These are phyloP conservation scores for Phytophthora brassicae DNA, from an alignment of 352 stramenopile species.

Conservation along the genomic window DNA sequence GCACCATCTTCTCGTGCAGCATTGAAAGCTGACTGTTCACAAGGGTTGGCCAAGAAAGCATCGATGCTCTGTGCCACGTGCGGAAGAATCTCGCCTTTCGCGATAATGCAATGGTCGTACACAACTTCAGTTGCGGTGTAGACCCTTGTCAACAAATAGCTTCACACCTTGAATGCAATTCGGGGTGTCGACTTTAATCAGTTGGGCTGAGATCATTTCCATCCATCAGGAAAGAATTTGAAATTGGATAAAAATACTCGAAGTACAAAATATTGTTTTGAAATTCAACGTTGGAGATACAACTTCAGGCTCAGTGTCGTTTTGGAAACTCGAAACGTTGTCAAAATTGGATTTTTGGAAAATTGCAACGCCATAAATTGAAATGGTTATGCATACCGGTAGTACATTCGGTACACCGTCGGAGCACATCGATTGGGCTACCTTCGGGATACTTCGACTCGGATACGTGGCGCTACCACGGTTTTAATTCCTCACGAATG, in stretches of 20 bases:
- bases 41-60: not conserved
- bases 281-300: no score
- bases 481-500: slow-evolving; percentile 32
- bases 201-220: not conserved
- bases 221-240: no score
- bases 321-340: no score
- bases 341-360: no score
- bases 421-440: no score
- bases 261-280: no score
- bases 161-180: not conserved
- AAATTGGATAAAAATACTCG: no score
- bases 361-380: no score
- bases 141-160: not conserved
- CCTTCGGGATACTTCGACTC: no score
- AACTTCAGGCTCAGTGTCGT: no score
- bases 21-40: slow-evolving; percentile 3
- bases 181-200: not conserved
- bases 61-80: not conserved
- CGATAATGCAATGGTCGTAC: not conserved
- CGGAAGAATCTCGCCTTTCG: not conserved
- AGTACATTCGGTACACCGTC: no score
- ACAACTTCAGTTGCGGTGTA: not conserved
- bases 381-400: no score
- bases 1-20: slow-evolving; percentile 3
- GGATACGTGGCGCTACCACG: not conserved